Evolutionary conservation across 805 yeast species (phyloP), one percentile per base, ranked within the genome.

Genomic region (Barnettozyma siamensis): DNA sequence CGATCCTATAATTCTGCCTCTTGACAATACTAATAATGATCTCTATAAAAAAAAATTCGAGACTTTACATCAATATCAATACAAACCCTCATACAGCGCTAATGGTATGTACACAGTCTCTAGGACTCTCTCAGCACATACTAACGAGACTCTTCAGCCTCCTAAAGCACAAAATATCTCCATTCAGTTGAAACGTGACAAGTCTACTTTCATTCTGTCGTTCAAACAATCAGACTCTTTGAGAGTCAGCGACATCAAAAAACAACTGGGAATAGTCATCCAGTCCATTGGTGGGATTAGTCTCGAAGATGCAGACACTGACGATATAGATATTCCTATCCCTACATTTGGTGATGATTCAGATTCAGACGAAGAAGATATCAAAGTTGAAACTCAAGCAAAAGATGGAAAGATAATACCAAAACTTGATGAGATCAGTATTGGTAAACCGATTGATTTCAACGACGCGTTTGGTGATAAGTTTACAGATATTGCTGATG

Each of bases 261-360:
- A 45, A 4, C 40, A 54, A 16, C 59, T 78, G 19, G 56, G 58
- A 2, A 50, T 54, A 6, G 66, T 70, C 20, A 65, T 78, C 20
- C 66, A 69, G 42, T 46, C 58, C 3, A 64, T 76, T 0, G 83
- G 83, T 2, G 83, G 83, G 2, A 18, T 35, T 7, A 2, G 33
- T 33, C 35, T 23, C 4, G 50, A 57, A 27, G 55, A 51, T 31
- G 40, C 39, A 4, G 62, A 46, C 5, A 55, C 42, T 1, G 54
- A 49, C 3, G 58, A 59, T 37, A 63, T 59, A 5, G 68, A 60
- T 12, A 62, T 66, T 3, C 71, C 70, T 15, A 60, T 69, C 19
- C 66, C 71, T 5, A 60, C 68, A 3, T 63, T 58, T 37, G 65
- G 46, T 11, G 46, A 40, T 13, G 60, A 50, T 23, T 59, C 53